Conservation (phyloP, 805 yeast genomes). For the Wickerhamomyces sydowiorum region DNA sequence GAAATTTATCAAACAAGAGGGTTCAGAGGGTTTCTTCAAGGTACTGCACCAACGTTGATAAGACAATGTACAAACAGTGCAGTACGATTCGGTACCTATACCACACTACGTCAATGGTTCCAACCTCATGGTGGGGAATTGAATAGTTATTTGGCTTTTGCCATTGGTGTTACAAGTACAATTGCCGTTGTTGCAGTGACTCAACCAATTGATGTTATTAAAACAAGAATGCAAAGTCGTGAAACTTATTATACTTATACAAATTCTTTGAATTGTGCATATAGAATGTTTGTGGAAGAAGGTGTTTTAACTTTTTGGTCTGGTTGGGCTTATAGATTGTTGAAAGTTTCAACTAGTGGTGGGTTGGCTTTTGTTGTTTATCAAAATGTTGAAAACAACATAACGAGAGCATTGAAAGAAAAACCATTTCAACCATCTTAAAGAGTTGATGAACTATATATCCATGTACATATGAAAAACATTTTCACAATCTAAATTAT, state of each 20-base stretch:
- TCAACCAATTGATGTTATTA: slow-evolving; percentile 85
- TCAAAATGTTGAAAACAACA: slow-evolving; percentile 46
- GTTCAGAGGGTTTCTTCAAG: slow-evolving; percentile 71
- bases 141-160: slow-evolving; percentile 28
- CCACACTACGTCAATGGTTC: slow-evolving; percentile 64
- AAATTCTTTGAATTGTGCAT: slow-evolving; percentile 55
- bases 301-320: slow-evolving; percentile 44
- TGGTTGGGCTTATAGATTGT: slow-evolving; percentile 61
- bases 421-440: slow-evolving; percentile 30
- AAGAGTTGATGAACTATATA: background rate
- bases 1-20: slow-evolving; percentile 77
- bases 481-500: background rate
- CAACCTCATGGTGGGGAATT: slow-evolving; percentile 43
- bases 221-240: slow-evolving; percentile 80
- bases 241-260: slow-evolving; percentile 52
- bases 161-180: slow-evolving; percentile 58
- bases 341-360: slow-evolving; percentile 67
- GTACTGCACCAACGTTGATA: slow-evolving; percentile 72
- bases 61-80: slow-evolving; percentile 78
- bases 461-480: background rate
- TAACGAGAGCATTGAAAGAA: slow-evolving; percentile 30
- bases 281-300: slow-evolving; percentile 41
- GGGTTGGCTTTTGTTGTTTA: slow-evolving; percentile 64
- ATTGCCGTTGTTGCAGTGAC: slow-evolving; percentile 70
- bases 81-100: slow-evolving; percentile 80